Evolutionary conservation across 140 eudicot species (phyloP), one percentile per base, ranked within the genome.

Genomic region (Bidens hawaiensis): DNA sequence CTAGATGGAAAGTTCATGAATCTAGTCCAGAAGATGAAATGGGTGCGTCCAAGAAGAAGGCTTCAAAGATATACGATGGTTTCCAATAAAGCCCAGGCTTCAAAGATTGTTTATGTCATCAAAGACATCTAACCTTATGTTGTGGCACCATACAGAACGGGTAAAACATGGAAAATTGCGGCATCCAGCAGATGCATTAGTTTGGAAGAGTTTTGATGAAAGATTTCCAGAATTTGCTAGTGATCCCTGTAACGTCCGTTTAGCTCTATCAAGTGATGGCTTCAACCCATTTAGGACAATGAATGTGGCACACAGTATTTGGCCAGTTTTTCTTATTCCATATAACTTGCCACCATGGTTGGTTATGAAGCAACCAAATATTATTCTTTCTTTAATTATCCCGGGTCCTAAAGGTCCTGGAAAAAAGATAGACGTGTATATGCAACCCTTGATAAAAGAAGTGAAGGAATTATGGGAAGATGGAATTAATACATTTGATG

Each of bases 31-130:
- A 48, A 6, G 2, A 17, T 18, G 54, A 48, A 10, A 1, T 19
- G 11, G 7, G 54, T 2, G 1, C 3, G 6, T 11, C 8, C 8
- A 48, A 48, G 54, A 48, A 18, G 26, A 48, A 16, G 26, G 54
- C 54, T 4, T 4, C 11, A 10, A 48, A 48, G 5, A 19, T 18
- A 4, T 18, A 10, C 54, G 54, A 4, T 48, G 54, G 54, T 48
- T 48, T 48, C 54, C 54, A 2, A 16, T 48, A 10, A 48, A 48
- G 11, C 54, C 54, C 4, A 48, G 54, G 18, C 54, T 48, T 48
- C 54, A 48, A 17, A 48, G 54, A 48, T 48, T 48, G 54, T 48
- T 48, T 21, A 48, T 48, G 25, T 48, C 24, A 4, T 48, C 54
- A 4, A 48, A 48, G 25, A 48, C 54, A 48, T 6, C 54, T 1